phyloP scores from a whole-genome alignment of 1,284 basidiomycete genomes.

The Xerocomus amazonicus region DNA sequence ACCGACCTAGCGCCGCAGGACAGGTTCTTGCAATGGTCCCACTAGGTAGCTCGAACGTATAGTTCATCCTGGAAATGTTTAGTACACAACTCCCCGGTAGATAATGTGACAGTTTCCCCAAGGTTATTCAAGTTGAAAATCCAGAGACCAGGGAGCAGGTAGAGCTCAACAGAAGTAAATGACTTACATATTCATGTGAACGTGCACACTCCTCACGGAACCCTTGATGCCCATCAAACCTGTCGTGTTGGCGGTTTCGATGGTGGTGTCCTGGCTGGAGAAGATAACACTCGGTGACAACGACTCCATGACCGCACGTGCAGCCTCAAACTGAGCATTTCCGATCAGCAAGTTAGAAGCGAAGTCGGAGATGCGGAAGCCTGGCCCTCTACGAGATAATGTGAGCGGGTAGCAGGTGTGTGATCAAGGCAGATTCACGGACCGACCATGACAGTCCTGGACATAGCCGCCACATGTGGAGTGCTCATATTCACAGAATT shows the following conservation, averaged over 20 bases:
- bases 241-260: slow-evolving; percentile 26
- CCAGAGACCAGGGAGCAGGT: neutral
- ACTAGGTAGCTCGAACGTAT: slow-evolving; percentile 63
- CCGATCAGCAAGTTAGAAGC: slow-evolving; percentile 71
- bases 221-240: slow-evolving; percentile 47
- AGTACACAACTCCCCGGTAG: neutral
- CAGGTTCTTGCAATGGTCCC: slow-evolving; percentile 71
- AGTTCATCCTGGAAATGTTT: slow-evolving; percentile 47
- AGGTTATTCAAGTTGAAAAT: neutral
- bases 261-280: slow-evolving; percentile 18
- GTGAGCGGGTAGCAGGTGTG: neutral
- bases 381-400: slow-evolving; percentile 52
- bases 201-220: slow-evolving; percentile 62
- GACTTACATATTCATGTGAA: slow-evolving; percentile 64
- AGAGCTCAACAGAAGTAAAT: neutral
- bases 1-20: slow-evolving; percentile 72
- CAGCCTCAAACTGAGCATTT: slow-evolving; percentile 61
- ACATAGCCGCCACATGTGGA: slow-evolving; percentile 73
- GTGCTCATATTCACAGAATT: slow-evolving; percentile 59
- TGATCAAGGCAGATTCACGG: slow-evolving; percentile 17
- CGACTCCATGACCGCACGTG: slow-evolving; percentile 55
- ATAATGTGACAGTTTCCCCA: neutral
- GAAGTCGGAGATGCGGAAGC: slow-evolving; percentile 68
- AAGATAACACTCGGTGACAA: slow-evolving; percentile 13
- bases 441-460: slow-evolving; percentile 70